Percentiles rank a stretch among this genome's conserved stretches.
Conservation (phyloP, 441 rosid species). For the Daphne laureola region DNA sequence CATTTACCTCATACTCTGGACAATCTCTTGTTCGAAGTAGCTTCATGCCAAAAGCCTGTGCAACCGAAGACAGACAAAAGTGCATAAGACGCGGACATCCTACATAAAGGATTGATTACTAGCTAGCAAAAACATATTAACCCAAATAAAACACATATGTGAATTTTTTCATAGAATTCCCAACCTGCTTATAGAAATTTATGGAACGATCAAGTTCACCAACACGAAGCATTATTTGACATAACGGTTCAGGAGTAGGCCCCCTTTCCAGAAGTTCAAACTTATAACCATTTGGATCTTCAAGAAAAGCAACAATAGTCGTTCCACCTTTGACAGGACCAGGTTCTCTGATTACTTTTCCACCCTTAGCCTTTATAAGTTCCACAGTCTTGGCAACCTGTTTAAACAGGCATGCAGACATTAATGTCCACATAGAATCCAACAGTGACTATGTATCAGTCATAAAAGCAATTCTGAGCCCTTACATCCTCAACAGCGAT, state of each 20-base stretch:
- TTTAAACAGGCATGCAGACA: constrained; percentile 4
- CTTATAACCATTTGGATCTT: constrained; percentile 42
- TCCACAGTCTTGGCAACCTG: constrained; percentile 48
- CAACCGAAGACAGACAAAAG: constrained; percentile 1
- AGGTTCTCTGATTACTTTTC: constrained; percentile 40
- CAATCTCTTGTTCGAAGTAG: constrained; percentile 42
- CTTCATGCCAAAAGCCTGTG: constrained; percentile 49
- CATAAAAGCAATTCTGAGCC: constrained; percentile 7
- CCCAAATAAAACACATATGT: constrained; percentile 1
- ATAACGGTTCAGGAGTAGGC: constrained; percentile 42
- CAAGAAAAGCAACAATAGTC: constrained; percentile 30
- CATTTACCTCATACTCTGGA: constrained; percentile 36
- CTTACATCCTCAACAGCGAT: constrained; percentile 27
- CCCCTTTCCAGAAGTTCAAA: constrained; percentile 42
- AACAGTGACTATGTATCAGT: background rate
- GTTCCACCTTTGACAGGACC: constrained; percentile 43
- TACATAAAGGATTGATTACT: background rate
- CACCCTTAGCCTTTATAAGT: constrained; percentile 56
- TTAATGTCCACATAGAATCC: background rate
- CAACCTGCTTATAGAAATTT: constrained; percentile 42
- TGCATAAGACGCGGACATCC: background rate
- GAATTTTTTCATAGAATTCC: constrained; percentile 3
- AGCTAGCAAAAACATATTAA: background rate
- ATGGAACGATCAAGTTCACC: constrained; percentile 45
- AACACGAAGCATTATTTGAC: constrained; percentile 50